phyloP scores from a whole-genome alignment of 495 filamentous ascomycete species.

The Aspergillus saccharolyticus region DNA sequence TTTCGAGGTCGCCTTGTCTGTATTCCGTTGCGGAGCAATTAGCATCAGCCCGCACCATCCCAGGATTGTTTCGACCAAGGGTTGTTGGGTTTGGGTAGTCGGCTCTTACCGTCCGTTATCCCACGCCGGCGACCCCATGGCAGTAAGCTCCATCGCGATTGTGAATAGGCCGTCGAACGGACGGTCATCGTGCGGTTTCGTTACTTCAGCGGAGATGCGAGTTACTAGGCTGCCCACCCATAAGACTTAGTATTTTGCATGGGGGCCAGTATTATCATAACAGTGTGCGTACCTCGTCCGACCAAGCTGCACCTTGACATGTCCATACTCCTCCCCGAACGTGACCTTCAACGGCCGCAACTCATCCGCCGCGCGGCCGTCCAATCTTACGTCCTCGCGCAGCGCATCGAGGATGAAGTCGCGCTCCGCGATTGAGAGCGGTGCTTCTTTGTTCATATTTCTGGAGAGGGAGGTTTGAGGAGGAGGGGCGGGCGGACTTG shows the following conservation, averaged over 20 bases:
- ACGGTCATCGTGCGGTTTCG: slow-evolving; percentile 76
- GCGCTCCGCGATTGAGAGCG: slow-evolving; percentile 73
- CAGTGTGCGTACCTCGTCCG: slow-evolving; percentile 87
- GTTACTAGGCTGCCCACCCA: slow-evolving; percentile 61
- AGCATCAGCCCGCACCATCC: background rate
- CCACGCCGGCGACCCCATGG: slow-evolving; percentile 90
- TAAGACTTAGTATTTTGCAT: slow-evolving; percentile 4
- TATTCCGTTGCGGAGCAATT: slow-evolving; percentile 2
- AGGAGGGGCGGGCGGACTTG: slow-evolving; percentile 15
- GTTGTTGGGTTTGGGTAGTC: no score
- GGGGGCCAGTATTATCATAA: no score
- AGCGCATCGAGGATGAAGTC: slow-evolving; percentile 72
- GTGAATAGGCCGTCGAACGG: slow-evolving; percentile 93
- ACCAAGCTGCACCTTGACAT: slow-evolving; percentile 82
- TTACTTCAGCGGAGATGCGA: slow-evolving; percentile 82
- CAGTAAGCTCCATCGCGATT: slow-evolving; percentile 81
- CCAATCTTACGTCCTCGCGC: slow-evolving; percentile 69
- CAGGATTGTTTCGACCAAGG: no score
- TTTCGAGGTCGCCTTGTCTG: slow-evolving; percentile 71
- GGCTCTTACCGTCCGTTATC: slow-evolving; percentile 69
- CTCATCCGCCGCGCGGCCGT: slow-evolving; percentile 73
- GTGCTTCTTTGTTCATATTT: slow-evolving; percentile 81
- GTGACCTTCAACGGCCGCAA: slow-evolving; percentile 70
- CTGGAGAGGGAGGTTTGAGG: no score
- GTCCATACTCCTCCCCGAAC: slow-evolving; percentile 88